Percentiles rank a stretch among this genome's conserved stretches.
Conservation (phyloP, 164 flowering plant genomes). For the Paratinospora sagittata region DNA sequence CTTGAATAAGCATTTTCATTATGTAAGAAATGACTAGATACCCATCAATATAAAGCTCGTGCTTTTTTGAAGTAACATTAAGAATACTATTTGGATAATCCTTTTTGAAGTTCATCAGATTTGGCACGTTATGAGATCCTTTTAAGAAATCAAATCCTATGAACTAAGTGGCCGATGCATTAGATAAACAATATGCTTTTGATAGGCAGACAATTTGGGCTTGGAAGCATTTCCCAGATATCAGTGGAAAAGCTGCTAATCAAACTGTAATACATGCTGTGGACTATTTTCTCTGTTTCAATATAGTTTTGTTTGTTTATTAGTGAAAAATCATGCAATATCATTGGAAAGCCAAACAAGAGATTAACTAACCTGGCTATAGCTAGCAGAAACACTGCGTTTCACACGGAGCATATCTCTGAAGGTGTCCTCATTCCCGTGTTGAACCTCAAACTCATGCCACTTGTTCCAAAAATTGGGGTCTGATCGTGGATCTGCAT, state of each 20-base stretch:
- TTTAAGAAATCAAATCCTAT: not conserved
- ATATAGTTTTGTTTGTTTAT: no score
- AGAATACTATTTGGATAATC: not conserved
- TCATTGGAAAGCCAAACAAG: not conserved
- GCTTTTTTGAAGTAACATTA: not conserved
- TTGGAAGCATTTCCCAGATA: no score
- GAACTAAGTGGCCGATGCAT: not conserved
- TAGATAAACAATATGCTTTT: not conserved
- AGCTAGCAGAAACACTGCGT: slow-evolving; percentile 81
- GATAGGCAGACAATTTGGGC: not conserved
- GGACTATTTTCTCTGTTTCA: no score
- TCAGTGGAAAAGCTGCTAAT: no score
- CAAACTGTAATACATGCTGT: no score
- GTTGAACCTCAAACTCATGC: slow-evolving; percentile 93
- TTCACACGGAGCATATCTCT: slow-evolving; percentile 90
- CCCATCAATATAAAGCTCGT: not conserved
- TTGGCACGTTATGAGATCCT: no score
- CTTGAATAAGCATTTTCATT: no score
- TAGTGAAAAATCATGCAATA: no score
- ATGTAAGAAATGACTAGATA: no score
- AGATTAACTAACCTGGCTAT: slow-evolving; percentile 59
- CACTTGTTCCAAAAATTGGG: slow-evolving; percentile 76
- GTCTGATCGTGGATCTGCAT: slow-evolving; percentile 81
- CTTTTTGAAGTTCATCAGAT: not conserved
- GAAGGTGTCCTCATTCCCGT: slow-evolving; percentile 95